Percentiles rank a stretch among this genome's conserved stretches.
phyloP scores from a whole-genome alignment of 352 stramenopile genomes.

The Peronosclerospora sorghi region DNA sequence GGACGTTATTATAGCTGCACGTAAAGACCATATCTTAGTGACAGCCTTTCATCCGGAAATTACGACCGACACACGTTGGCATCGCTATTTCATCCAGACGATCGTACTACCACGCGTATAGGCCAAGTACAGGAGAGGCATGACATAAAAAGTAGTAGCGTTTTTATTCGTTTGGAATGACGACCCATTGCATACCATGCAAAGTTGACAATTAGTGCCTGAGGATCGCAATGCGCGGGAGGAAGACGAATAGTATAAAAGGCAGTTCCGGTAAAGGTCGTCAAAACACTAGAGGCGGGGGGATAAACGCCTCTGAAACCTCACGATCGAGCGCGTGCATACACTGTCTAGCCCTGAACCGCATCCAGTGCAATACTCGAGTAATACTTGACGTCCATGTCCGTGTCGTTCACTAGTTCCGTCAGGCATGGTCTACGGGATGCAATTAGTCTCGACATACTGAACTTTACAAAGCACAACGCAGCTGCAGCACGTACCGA shows the following conservation, averaged over 20 bases:
- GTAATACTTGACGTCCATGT: constrained; percentile 84
- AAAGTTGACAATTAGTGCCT: too few relatives aligned
- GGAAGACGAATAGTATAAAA: too few relatives aligned
- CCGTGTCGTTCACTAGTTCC: constrained; percentile 64
- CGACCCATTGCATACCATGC: too few relatives aligned
- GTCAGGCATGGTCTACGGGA: constrained; percentile 51
- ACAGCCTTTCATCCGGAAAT: constrained; percentile 96
- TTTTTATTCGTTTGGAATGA: too few relatives aligned
- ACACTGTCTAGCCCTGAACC: constrained; percentile 47
- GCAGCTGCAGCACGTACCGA: constrained; percentile 26
- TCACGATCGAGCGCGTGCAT: constrained; percentile 19
- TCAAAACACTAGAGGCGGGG: constrained; percentile 7
- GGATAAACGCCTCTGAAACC: constrained; percentile 10
- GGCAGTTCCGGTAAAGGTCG: background rate
- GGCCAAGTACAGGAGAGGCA: constrained; percentile 1
- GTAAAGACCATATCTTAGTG: constrained; percentile 86
- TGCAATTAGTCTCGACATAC: constrained; percentile 1
- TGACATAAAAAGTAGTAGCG: background rate
- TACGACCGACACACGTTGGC: constrained; percentile 89
- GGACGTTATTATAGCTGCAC: constrained; percentile 73
- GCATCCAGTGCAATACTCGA: constrained; percentile 70
- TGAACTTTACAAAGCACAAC: background rate
- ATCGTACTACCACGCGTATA: constrained; percentile 43
- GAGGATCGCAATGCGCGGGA: too few relatives aligned
- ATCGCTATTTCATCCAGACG: constrained; percentile 89